Evolutionary conservation across 1,284 basidiomycete species (phyloP), one percentile per base, ranked within the genome.

Genomic region (Irpex rosettiformis): DNA sequence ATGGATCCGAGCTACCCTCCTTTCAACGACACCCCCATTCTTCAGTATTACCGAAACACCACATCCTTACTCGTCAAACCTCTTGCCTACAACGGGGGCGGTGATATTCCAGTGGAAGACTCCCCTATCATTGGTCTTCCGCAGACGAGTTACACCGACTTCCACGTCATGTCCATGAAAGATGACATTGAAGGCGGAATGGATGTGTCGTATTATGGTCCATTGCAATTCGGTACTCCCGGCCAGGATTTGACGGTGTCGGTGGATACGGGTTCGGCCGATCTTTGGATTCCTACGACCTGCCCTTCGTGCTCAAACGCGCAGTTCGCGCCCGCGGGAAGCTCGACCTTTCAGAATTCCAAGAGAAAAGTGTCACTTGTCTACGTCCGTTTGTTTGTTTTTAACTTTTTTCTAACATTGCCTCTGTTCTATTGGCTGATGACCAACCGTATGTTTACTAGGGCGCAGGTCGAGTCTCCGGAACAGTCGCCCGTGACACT

Each of bases 241-340:
- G 58, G 68, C 3, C 81, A 83, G 64, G 48, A 56, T 25, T 62
- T 85, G 18, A 70, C 74, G 1, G 73, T 85, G 24, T 79, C 83
- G 65, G 69, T 85, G 61, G 84, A 86, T 65, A 86, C 84, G 2
- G 85, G 85, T 52, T 84, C 82, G 3, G 76, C 84, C 25, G 84
- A 86, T 65, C 71, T 81, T 18, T 86, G 83, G 82, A 64, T 83
- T 11, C 75, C 80, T 16, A 71, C 72, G 11, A 61, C 69, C 40
- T 84, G 83, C 62, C 28, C 52, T 1, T 25, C 65, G 18, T 86
- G 82, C 60, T 61, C 60, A 11, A 68, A 69, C 45, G 64, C 65
- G 7, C 72, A 77, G 58, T 84, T 79, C 63, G 64, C 73, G 25
- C 58, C 73, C 1, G 58, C 48, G 6, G 58, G 62, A 16, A 85